phyloP scores from a whole-genome alignment of 805 yeast species.

The Cyberlindnera petersonii region DNA sequence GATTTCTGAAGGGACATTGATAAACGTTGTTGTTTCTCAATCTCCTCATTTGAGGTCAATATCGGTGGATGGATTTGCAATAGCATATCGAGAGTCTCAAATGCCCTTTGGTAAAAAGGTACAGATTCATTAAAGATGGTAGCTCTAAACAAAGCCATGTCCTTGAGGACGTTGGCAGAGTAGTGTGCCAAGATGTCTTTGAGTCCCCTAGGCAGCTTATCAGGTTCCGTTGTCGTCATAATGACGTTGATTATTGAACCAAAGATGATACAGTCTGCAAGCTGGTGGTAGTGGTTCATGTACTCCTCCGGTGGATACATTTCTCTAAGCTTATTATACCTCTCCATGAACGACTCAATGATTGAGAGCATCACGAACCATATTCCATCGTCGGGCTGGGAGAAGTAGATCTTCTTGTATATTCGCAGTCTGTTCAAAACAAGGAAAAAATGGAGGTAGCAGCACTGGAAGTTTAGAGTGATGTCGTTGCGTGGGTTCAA shows the following conservation, averaged over 20 bases:
- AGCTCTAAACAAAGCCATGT: slow-evolving; percentile 12
- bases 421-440: slow-evolving; percentile 17
- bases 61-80: slow-evolving; percentile 3
- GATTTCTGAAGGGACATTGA: slow-evolving; percentile 16
- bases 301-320: slow-evolving; percentile 17
- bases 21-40: slow-evolving; percentile 10
- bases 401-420: slow-evolving; percentile 17
- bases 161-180: slow-evolving; percentile 9
- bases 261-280: slow-evolving; percentile 15
- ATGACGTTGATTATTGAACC: slow-evolving; percentile 13
- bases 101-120: slow-evolving; percentile 19
- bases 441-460: slow-evolving; percentile 17
- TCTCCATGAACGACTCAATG: slow-evolving; percentile 20
- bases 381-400: slow-evolving; percentile 12
- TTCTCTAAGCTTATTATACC: slow-evolving; percentile 16
- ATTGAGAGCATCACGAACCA: slow-evolving; percentile 25
- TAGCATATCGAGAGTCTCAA: slow-evolving; percentile 9
- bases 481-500: slow-evolving; percentile 18
- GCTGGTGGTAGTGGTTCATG: slow-evolving; percentile 12
- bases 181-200: slow-evolving; percentile 14
- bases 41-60: neutral
- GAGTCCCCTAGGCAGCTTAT: slow-evolving; percentile 14
- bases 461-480: slow-evolving; percentile 17
- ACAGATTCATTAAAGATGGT: slow-evolving; percentile 16
- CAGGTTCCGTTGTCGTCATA: slow-evolving; percentile 14